Base-by-base conservation (phyloP, 1,284 basidiomycete species). In the Lentinula novae-zelandiae region DNA sequence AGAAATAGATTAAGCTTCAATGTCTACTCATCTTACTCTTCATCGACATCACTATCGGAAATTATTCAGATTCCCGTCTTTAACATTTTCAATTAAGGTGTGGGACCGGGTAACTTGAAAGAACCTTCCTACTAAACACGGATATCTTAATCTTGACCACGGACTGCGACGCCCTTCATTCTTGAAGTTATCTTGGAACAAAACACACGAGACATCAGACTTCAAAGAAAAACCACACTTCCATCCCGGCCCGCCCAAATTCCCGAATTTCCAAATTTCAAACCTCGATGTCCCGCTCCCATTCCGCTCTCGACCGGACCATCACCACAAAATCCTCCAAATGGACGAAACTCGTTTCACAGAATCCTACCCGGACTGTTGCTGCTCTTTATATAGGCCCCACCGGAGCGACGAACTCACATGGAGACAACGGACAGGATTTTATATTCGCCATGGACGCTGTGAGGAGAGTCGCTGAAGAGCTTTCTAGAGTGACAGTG, bases 381-480 rank as follows among this genome's bases (percentile, higher is more conserved):
- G 42, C 40, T 20, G 54, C 54, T 46, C 54, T 56, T 17, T 34
- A 46, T 9, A 13, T 56, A 17, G 42, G 54, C 10, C 54, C 54
- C 15, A 42, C 27, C 13, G 54, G 54, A n/a, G 2, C 39, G 7
- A 33, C 40, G n/a, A 56, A 56, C 36, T 15, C 39, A 31, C n/a
- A 44, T 42, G 54, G 54, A 31, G 54, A 56, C 42, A 10, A 15
- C 13, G 54, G 54, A 34, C 42, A 56, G 27, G 54, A 56, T 33
- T 56, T 56, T n/a, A 56, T 56, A 15, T 56, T 56, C 15, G 54
- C 54, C 7, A 56, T 56, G 54, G 54, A 56, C n/a, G 54, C 54
- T 9, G 54, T 56, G 39, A 44, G 40, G 27, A 44, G 31, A 12
- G 42, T 56, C 4, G 33, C 42, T 12, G 54, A 56, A n/a, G 31